phyloP scores from a whole-genome alignment of 2,329 filamentous ascomycete genomes.

The Fusarium hostae region DNA sequence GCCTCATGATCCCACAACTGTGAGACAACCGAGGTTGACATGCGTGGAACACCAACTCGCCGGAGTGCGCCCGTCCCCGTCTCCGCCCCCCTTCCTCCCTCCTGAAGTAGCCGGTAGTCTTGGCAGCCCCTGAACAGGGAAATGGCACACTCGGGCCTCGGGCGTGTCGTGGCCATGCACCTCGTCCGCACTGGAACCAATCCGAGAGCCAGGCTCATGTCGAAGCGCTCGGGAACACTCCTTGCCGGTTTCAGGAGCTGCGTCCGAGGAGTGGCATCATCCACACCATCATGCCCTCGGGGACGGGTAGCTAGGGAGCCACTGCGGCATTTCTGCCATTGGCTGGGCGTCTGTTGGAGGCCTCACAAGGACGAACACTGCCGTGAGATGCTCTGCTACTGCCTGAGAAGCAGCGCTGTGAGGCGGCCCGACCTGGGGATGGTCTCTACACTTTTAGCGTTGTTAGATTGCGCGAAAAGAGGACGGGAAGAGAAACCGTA shows the following conservation, averaged over 20 bases:
- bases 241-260: not conserved
- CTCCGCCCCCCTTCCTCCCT: no score
- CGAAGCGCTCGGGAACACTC: no score
- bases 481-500: not conserved
- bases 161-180: no score
- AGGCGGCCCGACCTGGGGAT: not conserved
- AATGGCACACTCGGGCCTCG: no score
- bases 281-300: not conserved
- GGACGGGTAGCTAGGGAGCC: conserved; percentile 8
- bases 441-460: not conserved
- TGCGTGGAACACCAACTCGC: not conserved
- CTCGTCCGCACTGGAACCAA: no score
- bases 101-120: no score
- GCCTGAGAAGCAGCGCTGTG: not conserved
- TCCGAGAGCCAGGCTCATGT: no score
- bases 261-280: not conserved
- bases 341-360: not conserved
- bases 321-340: conserved; percentile 17
- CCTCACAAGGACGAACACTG: not conserved
- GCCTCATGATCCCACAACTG: conserved; percentile 6
- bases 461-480: conserved; percentile 8
- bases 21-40: not conserved
- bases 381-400: not conserved
- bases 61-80: no score
- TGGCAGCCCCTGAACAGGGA: no score